Evolutionary conservation across 1,284 basidiomycete species (phyloP).

Genomic region (Schizophyllum commune): DNA sequence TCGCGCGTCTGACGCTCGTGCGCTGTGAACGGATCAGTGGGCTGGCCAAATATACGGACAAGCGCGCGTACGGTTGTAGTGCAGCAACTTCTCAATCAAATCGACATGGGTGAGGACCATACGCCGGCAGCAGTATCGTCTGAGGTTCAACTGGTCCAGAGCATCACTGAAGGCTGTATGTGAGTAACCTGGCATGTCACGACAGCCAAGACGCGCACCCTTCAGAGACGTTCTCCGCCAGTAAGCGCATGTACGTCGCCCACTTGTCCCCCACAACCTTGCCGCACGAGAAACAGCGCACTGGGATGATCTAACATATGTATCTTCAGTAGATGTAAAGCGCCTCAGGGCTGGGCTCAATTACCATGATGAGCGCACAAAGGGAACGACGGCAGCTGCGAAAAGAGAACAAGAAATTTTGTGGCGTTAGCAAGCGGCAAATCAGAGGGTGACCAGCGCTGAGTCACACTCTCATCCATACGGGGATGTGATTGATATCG

Average conservation of each 20-base stretch:
- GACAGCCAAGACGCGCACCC: constrained; percentile 54
- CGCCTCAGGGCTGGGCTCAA: background rate
- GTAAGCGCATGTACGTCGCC: constrained; percentile 75
- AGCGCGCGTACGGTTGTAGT: constrained; percentile 81
- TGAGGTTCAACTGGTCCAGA: constrained; percentile 84
- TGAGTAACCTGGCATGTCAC: background rate
- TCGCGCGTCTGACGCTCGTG: background rate
- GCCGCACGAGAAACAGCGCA: constrained; percentile 87
- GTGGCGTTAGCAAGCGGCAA: background rate
- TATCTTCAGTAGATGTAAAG: background rate
- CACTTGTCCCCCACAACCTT: constrained; percentile 94
- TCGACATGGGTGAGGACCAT: constrained; percentile 99
- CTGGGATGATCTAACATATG: constrained; percentile 65
- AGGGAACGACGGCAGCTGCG: background rate
- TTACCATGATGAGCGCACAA: background rate
- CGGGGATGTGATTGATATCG: too few relatives aligned
- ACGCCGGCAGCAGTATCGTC: constrained; percentile 92
- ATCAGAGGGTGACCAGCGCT: too few relatives aligned
- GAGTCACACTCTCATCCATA: too few relatives aligned
- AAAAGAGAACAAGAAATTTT: background rate
- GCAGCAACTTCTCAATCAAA: constrained; percentile 91
- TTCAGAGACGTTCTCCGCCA: constrained; percentile 75
- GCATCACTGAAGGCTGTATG: constrained; percentile 60
- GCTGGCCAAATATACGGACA: background rate
- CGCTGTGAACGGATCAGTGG: background rate